Evolutionary conservation across 352 stramenopile species (phyloP), one percentile per base, ranked within the genome.

Genomic region (Phytopythium vexans): DNA sequence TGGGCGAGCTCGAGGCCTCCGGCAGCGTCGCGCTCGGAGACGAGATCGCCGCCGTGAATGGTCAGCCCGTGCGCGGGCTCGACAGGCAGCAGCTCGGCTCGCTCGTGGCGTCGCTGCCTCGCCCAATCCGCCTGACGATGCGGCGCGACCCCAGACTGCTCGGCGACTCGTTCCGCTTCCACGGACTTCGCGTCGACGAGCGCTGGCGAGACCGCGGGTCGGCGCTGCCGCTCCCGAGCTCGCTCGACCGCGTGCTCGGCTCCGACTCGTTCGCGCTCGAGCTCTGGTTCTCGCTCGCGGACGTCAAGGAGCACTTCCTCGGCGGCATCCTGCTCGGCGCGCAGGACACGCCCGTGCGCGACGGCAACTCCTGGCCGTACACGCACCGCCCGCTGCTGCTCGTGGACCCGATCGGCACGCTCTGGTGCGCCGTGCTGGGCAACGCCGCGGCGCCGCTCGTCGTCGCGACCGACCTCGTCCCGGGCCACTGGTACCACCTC

Each of bases 1-100:
- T 79, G 31, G 81, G 81, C 38, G 81, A 92, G 58, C 86, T 92
- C 45, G 78, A 92, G 27, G 74, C 70, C n/a, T 88, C 78, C 8
- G 72, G 72, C 3, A 58, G 60, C 34, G 78, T 88, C 16, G 61
- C 68, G 31, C 70, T 83, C 7, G 81, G 81, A 8, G 81, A 92
- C 49, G 57, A 84, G 46, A 73, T 92, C 38, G 58, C 80, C 16
- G 76, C 72, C 0, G 67, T 92, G n/a, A 92, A 92, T 49, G 67
- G 66, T 40, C 73, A 82, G 35, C 72, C 54, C 31, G 76, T 87
- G 27, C 57, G 69, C 11, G 77, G 80, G 5, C 72, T 90, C 48
- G 70, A 84, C 56, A 77, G 80, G 9, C 66, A 84, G 50, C 65
- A 88, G 41, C 70, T 91, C 34, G 70, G 77, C 14, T 57, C 78